Base-by-base conservation (phyloP, 1,284 basidiomycete species). In the Irpex rosettiformis region DNA sequence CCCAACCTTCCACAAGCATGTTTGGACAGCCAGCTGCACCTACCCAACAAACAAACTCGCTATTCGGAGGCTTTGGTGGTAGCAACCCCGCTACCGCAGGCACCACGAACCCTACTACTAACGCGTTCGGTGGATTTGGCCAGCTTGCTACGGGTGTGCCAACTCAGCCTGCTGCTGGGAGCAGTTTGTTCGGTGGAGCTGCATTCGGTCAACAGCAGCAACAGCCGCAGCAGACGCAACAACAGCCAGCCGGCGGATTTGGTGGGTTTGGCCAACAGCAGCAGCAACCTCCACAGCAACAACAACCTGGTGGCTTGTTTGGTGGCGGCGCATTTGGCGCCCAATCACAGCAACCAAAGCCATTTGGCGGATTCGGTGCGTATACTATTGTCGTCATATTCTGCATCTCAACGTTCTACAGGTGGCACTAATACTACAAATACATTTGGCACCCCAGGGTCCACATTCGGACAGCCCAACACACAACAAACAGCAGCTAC, bases 401-500 rank as follows among this genome's bases (percentile, higher is more conserved):
- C 13, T n/a, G 16, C 28, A 18, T 11, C 49, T 52, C 24, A 52
- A 7, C 11, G 11, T n/a, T 27, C 3, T 57, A 66, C 71, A 54
- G 65, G 67, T 22, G 65, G 67, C 21, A 60, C 64, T 43, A 66
- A 64, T 8, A 59, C 64, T n/a, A 69, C 72, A 27, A 65, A 70
- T 55, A 67, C 70, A 0, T 73, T 73, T 52, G 72, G 72, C 21
- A 59, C 65, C 47, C 28, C 64, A 3, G 58, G 63, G 37, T 63
- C 74, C 62, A 65, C 75, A 16, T 85, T 85, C 60, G 83, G 83
- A 25, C 75, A 67, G 43, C 52, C 65, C 76, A 64, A 68, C 25
- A 73, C 75, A 55, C 78, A 77, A 56, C 75, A 70, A 62, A 79
- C 70, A 54, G 66, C 72, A 54, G 63, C 77, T 4, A 62, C 75